A percentile compares a stretch with the other conserved stretches of the same genome.
Evolutionary conservation across 257 asterid species (phyloP).

Genomic region (Buddleja alternifolia): DNA sequence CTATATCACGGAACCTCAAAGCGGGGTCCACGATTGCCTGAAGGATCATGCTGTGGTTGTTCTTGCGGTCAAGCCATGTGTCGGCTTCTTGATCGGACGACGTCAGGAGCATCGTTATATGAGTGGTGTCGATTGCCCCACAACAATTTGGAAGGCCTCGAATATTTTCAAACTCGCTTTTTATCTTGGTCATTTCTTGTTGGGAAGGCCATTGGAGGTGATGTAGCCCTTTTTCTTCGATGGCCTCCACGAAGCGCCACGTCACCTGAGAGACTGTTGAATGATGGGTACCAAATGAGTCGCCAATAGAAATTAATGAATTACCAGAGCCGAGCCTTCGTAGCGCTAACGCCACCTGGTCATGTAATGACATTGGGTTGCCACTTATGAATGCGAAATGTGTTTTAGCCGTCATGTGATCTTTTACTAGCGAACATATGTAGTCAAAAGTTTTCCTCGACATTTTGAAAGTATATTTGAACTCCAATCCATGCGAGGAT

Average conservation of each 20-base stretch:
- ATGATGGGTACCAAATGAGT: constrained; percentile 69
- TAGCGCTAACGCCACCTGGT: constrained; percentile 85
- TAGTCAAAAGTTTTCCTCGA: constrained; percentile 70
- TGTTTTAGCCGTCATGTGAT: constrained; percentile 66
- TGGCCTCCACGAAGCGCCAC: constrained; percentile 90
- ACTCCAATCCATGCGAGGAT: constrained; percentile 50
- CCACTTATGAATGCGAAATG: constrained; percentile 66
- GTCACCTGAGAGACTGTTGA: constrained; percentile 91
- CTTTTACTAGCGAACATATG: constrained; percentile 69
- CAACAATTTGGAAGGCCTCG: constrained; percentile 87
- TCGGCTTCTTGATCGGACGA: constrained; percentile 65
- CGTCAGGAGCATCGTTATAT: constrained; percentile 64
- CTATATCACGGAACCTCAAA: constrained; percentile 64
- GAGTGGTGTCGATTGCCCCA: constrained; percentile 81
- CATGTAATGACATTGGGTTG: constrained; percentile 59
- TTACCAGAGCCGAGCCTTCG: constrained; percentile 75
- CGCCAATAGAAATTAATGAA: constrained; percentile 75
- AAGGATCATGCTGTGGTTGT: constrained; percentile 77
- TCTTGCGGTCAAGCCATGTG: constrained; percentile 58
- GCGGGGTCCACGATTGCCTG: constrained; percentile 77
- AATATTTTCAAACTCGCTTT: constrained; percentile 59
- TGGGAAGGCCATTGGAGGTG: constrained; percentile 84
- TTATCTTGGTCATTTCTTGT: constrained; percentile 42
- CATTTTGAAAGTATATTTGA: constrained; percentile 60
- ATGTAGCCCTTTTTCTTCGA: constrained; percentile 59